Conservation (phyloP, 2,329 filamentous ascomycete genomes). For the Fusarium cicatricum region DNA sequence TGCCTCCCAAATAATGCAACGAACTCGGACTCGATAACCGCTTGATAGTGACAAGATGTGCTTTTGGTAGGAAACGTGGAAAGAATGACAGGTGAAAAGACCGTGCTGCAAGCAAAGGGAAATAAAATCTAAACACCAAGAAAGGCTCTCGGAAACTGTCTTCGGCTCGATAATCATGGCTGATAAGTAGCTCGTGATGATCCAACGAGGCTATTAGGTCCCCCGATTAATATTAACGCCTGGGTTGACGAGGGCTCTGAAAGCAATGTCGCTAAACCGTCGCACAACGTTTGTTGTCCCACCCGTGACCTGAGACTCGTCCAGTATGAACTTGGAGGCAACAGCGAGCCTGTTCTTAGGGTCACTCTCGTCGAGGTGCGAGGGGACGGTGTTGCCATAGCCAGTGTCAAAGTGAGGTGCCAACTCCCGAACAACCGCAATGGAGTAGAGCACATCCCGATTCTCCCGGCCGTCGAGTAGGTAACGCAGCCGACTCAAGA, state of each 20-base stretch:
- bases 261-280: slow-evolving; percentile 73
- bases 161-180: background rate
- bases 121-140: slow-evolving; percentile 14
- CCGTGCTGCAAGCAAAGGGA: slow-evolving; percentile 34
- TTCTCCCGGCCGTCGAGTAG: slow-evolving; percentile 85
- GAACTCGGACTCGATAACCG: slow-evolving; percentile 26
- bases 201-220: slow-evolving; percentile 17
- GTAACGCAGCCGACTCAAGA: slow-evolving; percentile 70
- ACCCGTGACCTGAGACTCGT: slow-evolving; percentile 68
- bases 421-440: slow-evolving; percentile 80
- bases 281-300: slow-evolving; percentile 79
- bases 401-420: slow-evolving; percentile 70
- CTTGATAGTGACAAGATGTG: slow-evolving; percentile 27
- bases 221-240: slow-evolving; percentile 56
- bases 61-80: slow-evolving; percentile 30
- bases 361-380: slow-evolving; percentile 72
- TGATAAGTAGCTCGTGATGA: background rate
- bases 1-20: slow-evolving; percentile 47
- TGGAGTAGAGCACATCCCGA: slow-evolving; percentile 88
- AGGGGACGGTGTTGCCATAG: slow-evolving; percentile 63
- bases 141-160: background rate
- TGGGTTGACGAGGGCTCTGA: slow-evolving; percentile 65
- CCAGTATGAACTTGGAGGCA: slow-evolving; percentile 73
- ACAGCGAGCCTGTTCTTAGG: slow-evolving; percentile 72
- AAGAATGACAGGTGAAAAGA: slow-evolving; percentile 12